Percentiles rank a stretch among this genome's conserved stretches.
phyloP scores from a whole-genome alignment of 2,329 filamentous ascomycete species.

The Coniochaeta sp. region DNA sequence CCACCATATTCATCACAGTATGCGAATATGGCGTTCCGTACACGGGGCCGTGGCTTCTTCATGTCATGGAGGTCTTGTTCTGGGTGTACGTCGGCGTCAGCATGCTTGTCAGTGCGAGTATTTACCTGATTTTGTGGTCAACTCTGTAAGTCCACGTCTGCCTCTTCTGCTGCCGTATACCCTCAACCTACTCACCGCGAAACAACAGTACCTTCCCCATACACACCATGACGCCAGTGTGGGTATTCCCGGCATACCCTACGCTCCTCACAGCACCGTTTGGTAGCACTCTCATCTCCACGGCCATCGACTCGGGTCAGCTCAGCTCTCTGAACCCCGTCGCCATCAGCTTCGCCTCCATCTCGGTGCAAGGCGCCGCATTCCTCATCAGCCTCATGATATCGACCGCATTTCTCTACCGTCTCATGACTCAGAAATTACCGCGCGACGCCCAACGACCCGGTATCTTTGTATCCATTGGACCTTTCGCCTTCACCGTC shows the following conservation, averaged over 20 bases:
- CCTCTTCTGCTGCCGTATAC: neutral
- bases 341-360: constrained; percentile 39
- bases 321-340: constrained; percentile 28
- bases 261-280: constrained; percentile 70
- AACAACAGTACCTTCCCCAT: constrained; percentile 51
- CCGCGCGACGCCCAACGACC: constrained; percentile 69
- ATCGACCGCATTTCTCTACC: constrained; percentile 75
- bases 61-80: constrained; percentile 57
- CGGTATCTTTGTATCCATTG: constrained; percentile 80
- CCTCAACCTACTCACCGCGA: neutral
- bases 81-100: constrained; percentile 68
- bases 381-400: constrained; percentile 65
- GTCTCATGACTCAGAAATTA: constrained; percentile 81
- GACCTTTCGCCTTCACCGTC: constrained; percentile 57
- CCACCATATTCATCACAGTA: constrained; percentile 70
- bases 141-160: constrained; percentile 34
- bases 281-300: constrained; percentile 48
- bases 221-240: constrained; percentile 78
- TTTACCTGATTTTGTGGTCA: constrained; percentile 68
- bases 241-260: constrained; percentile 83
- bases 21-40: constrained; percentile 66
- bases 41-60: constrained; percentile 53
- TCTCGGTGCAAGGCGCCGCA: constrained; percentile 45
- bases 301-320: constrained; percentile 21
- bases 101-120: constrained; percentile 57